These are phyloP conservation scores for Scytalidium sp. DNA, from an alignment of 2,329 filamentous ascomycete genomes.

Conservation along the genomic window DNA sequence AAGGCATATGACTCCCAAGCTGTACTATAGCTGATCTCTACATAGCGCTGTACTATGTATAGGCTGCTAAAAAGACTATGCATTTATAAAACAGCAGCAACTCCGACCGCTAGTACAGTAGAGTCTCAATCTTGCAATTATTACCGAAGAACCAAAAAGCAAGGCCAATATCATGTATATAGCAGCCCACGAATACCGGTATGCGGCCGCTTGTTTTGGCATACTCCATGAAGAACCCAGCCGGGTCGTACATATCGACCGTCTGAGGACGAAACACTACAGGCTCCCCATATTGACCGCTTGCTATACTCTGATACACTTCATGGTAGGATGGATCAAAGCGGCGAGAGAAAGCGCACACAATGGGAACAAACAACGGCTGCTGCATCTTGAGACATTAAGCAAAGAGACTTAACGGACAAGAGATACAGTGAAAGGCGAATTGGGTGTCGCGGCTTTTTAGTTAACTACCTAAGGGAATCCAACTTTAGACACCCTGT, in stretches of 20 bases:
- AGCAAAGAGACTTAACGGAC: too few relatives aligned
- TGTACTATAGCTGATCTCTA: background rate
- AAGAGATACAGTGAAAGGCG: too few relatives aligned
- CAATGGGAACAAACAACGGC: too few relatives aligned
- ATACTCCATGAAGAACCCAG: slow-evolving; percentile 1
- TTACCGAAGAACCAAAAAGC: background rate
- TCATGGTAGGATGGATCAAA: background rate
- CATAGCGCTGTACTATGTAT: background rate
- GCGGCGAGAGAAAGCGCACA: slow-evolving; percentile 1
- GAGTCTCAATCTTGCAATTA: too few relatives aligned
- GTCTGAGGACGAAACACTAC: background rate
- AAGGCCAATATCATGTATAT: background rate
- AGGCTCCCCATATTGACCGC: background rate
- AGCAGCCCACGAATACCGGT: background rate
- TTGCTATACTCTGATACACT: background rate
- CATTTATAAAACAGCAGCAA: background rate
- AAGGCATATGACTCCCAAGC: background rate
- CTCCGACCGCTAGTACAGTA: too few relatives aligned
- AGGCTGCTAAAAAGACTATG: background rate
- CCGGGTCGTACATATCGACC: background rate
- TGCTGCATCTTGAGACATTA: too few relatives aligned
- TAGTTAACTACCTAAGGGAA: too few relatives aligned
- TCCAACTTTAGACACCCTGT: background rate
- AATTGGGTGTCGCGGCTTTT: too few relatives aligned
- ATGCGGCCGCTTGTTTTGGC: background rate